phyloP scores from a whole-genome alignment of 2,329 filamentous ascomycete species.

The Botryotinia globosa region DNA sequence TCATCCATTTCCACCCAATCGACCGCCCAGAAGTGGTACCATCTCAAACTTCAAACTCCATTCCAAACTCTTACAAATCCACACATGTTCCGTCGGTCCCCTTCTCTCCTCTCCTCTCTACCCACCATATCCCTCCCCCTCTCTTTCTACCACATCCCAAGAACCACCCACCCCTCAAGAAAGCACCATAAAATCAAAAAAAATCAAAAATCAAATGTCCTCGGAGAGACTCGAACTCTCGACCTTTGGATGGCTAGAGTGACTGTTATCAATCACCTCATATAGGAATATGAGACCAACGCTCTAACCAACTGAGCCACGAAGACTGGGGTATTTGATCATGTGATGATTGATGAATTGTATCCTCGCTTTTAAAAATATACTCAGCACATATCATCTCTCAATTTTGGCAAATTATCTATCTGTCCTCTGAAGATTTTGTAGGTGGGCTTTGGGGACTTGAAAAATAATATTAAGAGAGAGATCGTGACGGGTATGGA shows the following conservation, averaged over 20 bases:
- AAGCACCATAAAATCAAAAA: too few relatives aligned
- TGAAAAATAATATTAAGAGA: not conserved
- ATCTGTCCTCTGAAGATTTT: too few relatives aligned
- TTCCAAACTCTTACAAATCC: not conserved
- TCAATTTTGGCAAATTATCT: too few relatives aligned
- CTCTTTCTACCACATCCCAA: not conserved
- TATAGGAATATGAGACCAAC: constrained; percentile 41
- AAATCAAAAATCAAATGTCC: constrained; percentile 33
- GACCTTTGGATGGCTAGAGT: constrained; percentile 43
- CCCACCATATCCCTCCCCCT: not conserved
- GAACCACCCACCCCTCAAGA: not conserved
- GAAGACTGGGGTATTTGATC: constrained; percentile 33
- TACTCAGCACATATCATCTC: accelerated
- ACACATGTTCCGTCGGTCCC: not conserved
- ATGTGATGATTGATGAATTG: not conserved
- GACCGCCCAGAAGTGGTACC: not conserved
- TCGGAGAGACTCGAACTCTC: constrained; percentile 51
- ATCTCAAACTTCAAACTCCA: not conserved
- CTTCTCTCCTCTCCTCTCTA: not conserved
- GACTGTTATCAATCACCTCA: constrained; percentile 8
- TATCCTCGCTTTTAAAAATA: accelerated
- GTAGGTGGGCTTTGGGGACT: too few relatives aligned
- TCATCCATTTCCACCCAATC: not conserved
- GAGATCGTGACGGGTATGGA: not conserved
- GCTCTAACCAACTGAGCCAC: constrained; percentile 46